Evolutionary conservation across 768 basidiomycete genomes (phyloP), one percentile per base, ranked within the genome.

Genomic region (Russula sp.): DNA sequence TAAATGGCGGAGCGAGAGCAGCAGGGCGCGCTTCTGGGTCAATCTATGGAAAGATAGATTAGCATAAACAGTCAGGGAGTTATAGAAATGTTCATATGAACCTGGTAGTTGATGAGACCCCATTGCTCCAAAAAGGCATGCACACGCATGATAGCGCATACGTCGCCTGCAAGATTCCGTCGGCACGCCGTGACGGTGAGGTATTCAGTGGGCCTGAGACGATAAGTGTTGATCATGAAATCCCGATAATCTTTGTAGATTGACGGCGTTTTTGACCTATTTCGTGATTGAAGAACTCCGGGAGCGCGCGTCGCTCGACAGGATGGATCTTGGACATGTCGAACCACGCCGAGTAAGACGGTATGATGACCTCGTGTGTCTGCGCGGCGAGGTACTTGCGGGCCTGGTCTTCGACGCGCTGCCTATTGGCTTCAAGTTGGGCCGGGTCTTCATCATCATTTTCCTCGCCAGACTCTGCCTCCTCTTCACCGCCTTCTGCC

Each of bases 201-300:
- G 71, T 99, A 99, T 74, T 99, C 97, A 26, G 83, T 84, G 1
- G 97, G 97, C 57, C 97, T 83, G 44, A 99, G 81, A 57, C 97
- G 83, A 76, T 98, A 98, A 1, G 97, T 94, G 78, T 99, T 98
- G 75, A 99, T 86, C 96, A 99, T 99, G 70, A 99, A 99, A 80
- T 99, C 96, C 65, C 97, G 87, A 72, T 99, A 99, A 74, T 99
- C 96, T 75, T 98, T 98, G 81, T 98, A 99, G 66, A 98, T 94
- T 22, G 91, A 82, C 0, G 97, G 96, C 1, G 96, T 97, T 78
- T 99, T 99, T 66, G 88, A 90, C 61, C 95, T 79, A 75, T 98
- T 98, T 59, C 93, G 83, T 51, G 90, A 91, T 93, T 94, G 84
- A 99, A 99, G 81, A 98, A 99, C 76, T 99, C 97, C 38, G 97